Evolutionary conservation across 306 rosid species (phyloP).

Genomic region (Purshia tridentata): DNA sequence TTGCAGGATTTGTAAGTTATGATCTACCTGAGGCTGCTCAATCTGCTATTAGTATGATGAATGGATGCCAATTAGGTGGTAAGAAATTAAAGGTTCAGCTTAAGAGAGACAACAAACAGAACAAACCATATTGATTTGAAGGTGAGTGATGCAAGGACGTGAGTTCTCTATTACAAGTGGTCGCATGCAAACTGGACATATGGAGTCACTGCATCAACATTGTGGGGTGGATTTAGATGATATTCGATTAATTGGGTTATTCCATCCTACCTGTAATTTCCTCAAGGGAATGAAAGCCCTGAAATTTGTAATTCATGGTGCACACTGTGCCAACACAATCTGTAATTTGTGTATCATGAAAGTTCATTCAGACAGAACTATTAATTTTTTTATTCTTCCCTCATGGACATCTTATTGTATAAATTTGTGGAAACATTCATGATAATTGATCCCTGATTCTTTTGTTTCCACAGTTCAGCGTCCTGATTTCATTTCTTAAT

Average conservation of each 20-base stretch:
- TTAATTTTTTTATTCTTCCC: slow-evolving; percentile 92
- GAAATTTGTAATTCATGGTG: slow-evolving; percentile 67
- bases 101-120: slow-evolving; percentile 94
- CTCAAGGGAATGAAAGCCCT: slow-evolving; percentile 34
- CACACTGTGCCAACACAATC: slow-evolving; percentile 58
- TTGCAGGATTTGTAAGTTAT: slow-evolving; percentile 94
- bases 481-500: not conserved
- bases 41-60: slow-evolving; percentile 80
- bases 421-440: slow-evolving; percentile 45
- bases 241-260: slow-evolving; percentile 24
- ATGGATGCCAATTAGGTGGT: slow-evolving; percentile 88
- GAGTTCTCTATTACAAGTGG: slow-evolving; percentile 33
- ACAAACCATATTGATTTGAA: slow-evolving; percentile 69
- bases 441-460: slow-evolving; percentile 35
- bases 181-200: slow-evolving; percentile 23
- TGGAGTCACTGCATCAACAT: slow-evolving; percentile 32
- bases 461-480: slow-evolving; percentile 22
- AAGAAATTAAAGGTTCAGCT: slow-evolving; percentile 97
- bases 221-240: slow-evolving; percentile 32
- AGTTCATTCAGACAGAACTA: slow-evolving; percentile 65
- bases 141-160: slow-evolving; percentile 42
- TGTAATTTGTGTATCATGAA: slow-evolving; percentile 84
- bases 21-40: slow-evolving; percentile 89
- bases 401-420: slow-evolving; percentile 47
- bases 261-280: slow-evolving; percentile 41